Base-by-base conservation (phyloP, 2,329 filamentous ascomycete species). In the Helotiales sp. region DNA sequence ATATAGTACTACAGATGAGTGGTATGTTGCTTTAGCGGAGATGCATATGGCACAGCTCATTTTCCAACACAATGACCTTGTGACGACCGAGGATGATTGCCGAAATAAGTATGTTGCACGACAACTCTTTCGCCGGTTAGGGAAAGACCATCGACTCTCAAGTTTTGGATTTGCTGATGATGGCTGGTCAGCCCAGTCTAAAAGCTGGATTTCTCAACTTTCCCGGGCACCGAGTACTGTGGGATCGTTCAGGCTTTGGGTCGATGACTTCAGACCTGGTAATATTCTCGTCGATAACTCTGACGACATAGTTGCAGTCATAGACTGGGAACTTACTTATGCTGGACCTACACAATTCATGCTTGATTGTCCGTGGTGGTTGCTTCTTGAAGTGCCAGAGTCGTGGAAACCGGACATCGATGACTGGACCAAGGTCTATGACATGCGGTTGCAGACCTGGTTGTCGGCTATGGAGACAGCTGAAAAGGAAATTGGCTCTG, bases 1-100 rank as follows among this genome's bases (percentile, higher is more conserved):
- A 8, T 68, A 64, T 40, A 20, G 24, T 11, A 63, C 65, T 5
- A 45, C 65, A 22, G 28, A 59, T 32, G 37, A 66, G 11, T 71
- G 54, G 61, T 69, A 71, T 32, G 20, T 55, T 17, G 61, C 61
- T 34, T 49, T 71, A 37, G 71, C 70, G 26, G 63, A 70, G 32
- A 71, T 62, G 28, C 78, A 84, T 47, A 71, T 84, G 5, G 72
- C 72, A 22, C 80, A 82, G 45, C 65, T 82, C 3, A 62, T 75
- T 8, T 80, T 80, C 63, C 80, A 83, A 68, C 78, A 77, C 59
- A 81, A 82, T 65, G 76, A 81, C 45, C 69, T 77, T 0, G 71
- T 82, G 2, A 63, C 67, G 0, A 74, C 75, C 1, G 79, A 77
- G 28, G 78, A 79, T 20, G 80, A 83, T 64, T 79, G 77, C 50